A percentile compares a stretch with the other conserved stretches of the same genome.
phyloP scores from a whole-genome alignment of 768 basidiomycete species.

The Tricholoma matsutake region DNA sequence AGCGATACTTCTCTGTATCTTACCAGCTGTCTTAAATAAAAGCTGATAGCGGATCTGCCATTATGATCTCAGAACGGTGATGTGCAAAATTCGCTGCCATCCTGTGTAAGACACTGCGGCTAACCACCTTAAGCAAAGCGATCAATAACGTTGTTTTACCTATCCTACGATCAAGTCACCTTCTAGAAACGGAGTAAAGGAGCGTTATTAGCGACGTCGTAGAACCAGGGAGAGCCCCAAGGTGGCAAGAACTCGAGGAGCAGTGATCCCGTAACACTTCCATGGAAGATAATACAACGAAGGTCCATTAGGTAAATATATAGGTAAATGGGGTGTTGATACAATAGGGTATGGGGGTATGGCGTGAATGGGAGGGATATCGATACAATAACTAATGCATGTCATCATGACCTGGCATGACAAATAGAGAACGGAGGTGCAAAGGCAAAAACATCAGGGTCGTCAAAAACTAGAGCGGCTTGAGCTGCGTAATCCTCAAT shows the following conservation, averaged over 20 bases:
- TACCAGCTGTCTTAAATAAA: no score
- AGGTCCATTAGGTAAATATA: conserved; percentile 10
- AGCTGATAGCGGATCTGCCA: no score
- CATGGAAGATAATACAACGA: background rate
- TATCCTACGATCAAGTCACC: no score
- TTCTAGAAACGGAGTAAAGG: no score
- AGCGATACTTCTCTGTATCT: no score
- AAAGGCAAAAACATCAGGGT: background rate
- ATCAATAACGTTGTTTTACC: no score
- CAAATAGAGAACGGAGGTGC: conserved; percentile 7
- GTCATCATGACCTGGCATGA: conserved; percentile 18
- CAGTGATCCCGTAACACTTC: background rate
- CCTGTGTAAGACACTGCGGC: no score
- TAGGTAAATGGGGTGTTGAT: conserved; percentile 3
- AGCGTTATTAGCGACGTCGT: no score
- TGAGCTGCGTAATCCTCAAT: conserved; percentile 26
- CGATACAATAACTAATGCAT: background rate
- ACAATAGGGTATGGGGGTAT: background rate
- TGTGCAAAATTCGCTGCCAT: no score
- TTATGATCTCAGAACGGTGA: no score
- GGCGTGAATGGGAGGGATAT: background rate
- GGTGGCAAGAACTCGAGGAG: background rate
- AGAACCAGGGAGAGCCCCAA: no score
- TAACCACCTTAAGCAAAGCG: no score
- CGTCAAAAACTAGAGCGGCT: conserved; percentile 10